Base-by-base conservation (phyloP, 257 asterid genomes). In the Ilex asprella region DNA sequence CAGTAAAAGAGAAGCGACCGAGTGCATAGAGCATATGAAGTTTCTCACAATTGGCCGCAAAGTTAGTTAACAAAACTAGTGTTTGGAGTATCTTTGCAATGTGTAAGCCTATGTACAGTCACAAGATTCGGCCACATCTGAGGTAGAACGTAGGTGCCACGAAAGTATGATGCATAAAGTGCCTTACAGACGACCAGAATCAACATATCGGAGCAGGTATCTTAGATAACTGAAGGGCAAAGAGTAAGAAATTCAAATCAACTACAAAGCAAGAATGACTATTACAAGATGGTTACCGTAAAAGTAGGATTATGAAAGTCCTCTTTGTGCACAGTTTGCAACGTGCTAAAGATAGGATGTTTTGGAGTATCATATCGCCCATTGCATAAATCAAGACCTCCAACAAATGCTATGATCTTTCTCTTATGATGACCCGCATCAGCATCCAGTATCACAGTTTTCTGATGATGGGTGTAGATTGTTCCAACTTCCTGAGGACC, bases 391-490 rank as follows among this genome's bases (percentile, higher is more conserved):
- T 91, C 98, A 70, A 91, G 92, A 30, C 98, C 98, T 51, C 98
- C 98, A 58, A 91, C 77, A 68, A 88, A 91, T 56, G 95, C 92
- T 62, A 79, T 39, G 62, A 91, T 76, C 67, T 81, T 88, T 70
- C 97, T 75, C 78, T 74, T 76, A 55, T 52, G 64, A 12, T 82
- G 61, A 39, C 81, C 82, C 3, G 87, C 88, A 59, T 78, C 88
- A 30, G 80, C 85, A 73, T 91, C 98, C 50, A 88, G 87, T 32
- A 88, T 83, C 62, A 91, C 92, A 57, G 92, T 82, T 72, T 91
- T 91, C 80, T 88, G 98, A 75, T 91, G 98, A 73, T 91, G 96
- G 55, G 98, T 91, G 75, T 88, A 91, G 73, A 86, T 91, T 58
- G 95, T 86, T 69, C 86, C 95, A 39, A 89, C 80, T 81, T 91